phyloP scores from a whole-genome alignment of 768 basidiomycete species.

The Pholiota microspora region DNA sequence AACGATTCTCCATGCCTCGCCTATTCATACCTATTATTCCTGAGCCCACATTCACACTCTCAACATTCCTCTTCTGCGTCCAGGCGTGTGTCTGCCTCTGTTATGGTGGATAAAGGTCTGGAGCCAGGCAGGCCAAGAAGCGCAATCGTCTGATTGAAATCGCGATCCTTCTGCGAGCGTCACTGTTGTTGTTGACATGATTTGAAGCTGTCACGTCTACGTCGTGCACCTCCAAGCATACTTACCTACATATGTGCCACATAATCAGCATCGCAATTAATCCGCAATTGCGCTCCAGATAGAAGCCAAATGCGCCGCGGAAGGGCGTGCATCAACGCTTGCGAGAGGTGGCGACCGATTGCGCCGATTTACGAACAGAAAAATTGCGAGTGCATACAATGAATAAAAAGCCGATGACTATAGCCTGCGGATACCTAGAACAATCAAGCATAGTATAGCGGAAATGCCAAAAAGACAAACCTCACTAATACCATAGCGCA shows the following conservation, averaged over 20 bases:
- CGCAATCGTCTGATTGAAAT: slow-evolving; percentile 1
- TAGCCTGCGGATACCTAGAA: no score
- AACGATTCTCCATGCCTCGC: background rate
- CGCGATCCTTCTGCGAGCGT: background rate
- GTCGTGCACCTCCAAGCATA: background rate
- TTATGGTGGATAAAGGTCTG: background rate
- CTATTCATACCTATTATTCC: slow-evolving; percentile 1
- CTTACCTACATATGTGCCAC: background rate
- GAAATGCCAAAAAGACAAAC: no score
- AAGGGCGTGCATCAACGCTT: background rate
- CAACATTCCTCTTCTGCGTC: background rate
- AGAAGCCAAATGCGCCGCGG: background rate
- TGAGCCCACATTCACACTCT: background rate
- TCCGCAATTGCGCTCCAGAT: background rate
- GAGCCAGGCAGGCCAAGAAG: background rate
- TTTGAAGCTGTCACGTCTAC: slow-evolving; percentile 8
- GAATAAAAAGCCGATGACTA: no score
- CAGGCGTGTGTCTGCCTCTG: background rate
- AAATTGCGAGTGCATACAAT: no score
- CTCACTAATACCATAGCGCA: no score
- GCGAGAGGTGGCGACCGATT: background rate
- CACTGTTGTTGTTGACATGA: slow-evolving; percentile 1
- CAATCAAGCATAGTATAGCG: no score
- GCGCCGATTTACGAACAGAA: background rate
- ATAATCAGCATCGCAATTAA: background rate